Percentiles rank a stretch among this genome's conserved stretches.
Evolutionary conservation across 129 eudicot genomes (phyloP).

Genomic region (Dittrichia graveolens): DNA sequence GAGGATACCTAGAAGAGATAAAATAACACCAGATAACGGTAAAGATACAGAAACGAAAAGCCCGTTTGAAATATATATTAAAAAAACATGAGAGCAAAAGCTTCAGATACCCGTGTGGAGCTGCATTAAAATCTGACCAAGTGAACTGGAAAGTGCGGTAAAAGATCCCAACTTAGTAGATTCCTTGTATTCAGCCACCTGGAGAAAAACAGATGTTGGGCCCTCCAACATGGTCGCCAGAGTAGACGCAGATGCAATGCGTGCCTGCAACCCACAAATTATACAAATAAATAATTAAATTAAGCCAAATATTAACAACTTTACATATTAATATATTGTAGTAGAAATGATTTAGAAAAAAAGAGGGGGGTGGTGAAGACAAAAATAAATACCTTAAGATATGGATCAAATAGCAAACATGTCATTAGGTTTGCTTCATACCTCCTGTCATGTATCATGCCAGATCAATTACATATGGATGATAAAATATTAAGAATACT

Average conservation of each 20-base stretch:
- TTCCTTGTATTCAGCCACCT: constrained; percentile 89
- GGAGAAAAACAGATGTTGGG: constrained; percentile 77
- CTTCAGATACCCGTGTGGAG: constrained; percentile 72
- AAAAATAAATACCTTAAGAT: constrained; percentile 56
- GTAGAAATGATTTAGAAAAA: too few species aligned
- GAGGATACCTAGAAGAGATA: constrained; percentile 61
- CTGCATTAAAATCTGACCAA: constrained; percentile 96
- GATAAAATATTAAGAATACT: not conserved
- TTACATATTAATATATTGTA: not conserved
- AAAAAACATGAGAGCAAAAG: constrained; percentile 3
- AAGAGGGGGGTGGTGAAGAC: not conserved
- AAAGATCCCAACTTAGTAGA: constrained; percentile 76
- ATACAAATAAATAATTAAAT: constrained; percentile 11
- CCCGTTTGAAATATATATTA: not conserved
- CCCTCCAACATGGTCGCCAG: constrained; percentile 82
- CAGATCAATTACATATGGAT: constrained; percentile 4
- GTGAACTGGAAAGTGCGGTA: constrained; percentile 81
- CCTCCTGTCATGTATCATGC: constrained; percentile 55
- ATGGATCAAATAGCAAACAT: constrained; percentile 91
- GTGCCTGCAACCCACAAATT: constrained; percentile 49
- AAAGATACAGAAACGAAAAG: not conserved
- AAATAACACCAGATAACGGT: not conserved
- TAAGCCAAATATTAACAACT: not conserved
- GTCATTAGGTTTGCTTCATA: constrained; percentile 82
- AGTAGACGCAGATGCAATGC: constrained; percentile 82